Evolutionary conservation across 176 grass and related monocot species (phyloP), one percentile per base, ranked within the genome.

Genomic region (Triticum dicoccoides): DNA sequence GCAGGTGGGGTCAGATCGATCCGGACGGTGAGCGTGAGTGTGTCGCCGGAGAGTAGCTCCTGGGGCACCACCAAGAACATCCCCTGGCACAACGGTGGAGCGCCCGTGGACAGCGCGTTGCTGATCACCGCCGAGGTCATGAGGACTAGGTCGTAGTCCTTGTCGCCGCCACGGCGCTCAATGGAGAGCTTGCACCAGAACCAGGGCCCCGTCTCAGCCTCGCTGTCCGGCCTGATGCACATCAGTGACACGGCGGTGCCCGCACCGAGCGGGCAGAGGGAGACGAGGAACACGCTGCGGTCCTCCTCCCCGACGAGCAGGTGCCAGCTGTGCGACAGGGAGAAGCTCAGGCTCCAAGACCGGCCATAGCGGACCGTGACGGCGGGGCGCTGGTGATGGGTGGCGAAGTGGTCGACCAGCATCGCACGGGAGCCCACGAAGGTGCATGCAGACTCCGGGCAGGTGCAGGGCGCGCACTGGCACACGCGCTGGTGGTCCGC

Each of bases 371-470:
- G 35, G 35, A 64, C 6, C 58, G 7, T 24, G 77, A 9, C 37
- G 56, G 45, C 49, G 4, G 33, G 65, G 7, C 80, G 67, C 30
- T 47, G 35, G 80, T 83, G 80, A 1, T n/a, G 71, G 41, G 11
- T 39, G 25, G 25, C 6, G 38, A 84, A 6, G 82, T 84, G 82
- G 37, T 6, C 39, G 25, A 35, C 17, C 18, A 84, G 71, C 71
- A 32, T 32, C 3, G 35, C 38, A 25, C 70, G 70, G n/a, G 71
- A 32, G 18, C 39, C 71, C 8, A 84, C 17, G 70, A 72, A 83
- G 4, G 6, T 18, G 65, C 80, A 82, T 11, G 18, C 65, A 30
- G 80, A 9, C 82, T 84, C 38, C 56, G 82, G 82, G 82, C 69
- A 84, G 5, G 6, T 5, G 82, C 82, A 84, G 0, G 71, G 71